Evolutionary conservation across 1,284 basidiomycete genomes (phyloP).

Genomic region (Filobasidium uniguttulatum): DNA sequence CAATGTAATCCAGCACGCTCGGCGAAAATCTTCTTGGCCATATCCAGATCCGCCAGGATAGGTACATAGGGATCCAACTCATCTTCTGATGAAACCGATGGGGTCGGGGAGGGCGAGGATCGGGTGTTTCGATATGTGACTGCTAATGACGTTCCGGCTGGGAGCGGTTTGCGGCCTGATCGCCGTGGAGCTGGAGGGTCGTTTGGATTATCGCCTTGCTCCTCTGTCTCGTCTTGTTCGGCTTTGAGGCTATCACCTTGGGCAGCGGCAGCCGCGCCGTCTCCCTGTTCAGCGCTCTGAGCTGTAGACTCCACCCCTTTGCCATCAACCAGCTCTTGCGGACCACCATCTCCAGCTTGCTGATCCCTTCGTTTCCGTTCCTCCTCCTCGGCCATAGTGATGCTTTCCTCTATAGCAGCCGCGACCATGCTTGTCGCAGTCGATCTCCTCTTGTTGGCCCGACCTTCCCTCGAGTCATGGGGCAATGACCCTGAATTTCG

Average conservation of each 20-base stretch:
- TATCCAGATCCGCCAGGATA: slow-evolving; percentile 10
- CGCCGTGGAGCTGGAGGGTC: slow-evolving; percentile 6
- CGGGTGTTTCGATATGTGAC: slow-evolving; percentile 10
- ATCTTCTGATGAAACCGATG: not conserved
- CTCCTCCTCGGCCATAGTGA: slow-evolving; percentile 5
- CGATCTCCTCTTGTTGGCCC: not conserved
- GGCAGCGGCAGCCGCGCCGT: not conserved
- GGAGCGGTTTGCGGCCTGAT: slow-evolving; percentile 5
- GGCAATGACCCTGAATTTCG: not conserved
- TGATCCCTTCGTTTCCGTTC: not conserved
- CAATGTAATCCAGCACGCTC: slow-evolving; percentile 7
- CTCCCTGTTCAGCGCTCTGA: not conserved
- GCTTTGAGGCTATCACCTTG: not conserved
- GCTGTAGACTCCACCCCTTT: not conserved
- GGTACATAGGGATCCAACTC: slow-evolving; percentile 1
- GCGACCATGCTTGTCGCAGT: slow-evolving; percentile 4
- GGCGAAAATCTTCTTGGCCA: slow-evolving; percentile 11
- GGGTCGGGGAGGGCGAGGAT: slow-evolving; percentile 9
- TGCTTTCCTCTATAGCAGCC: slow-evolving; percentile 7
- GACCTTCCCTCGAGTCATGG: not conserved
- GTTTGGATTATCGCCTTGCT: not conserved
- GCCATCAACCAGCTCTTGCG: not conserved
- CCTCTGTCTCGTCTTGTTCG: not conserved
- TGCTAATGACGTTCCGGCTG: slow-evolving; percentile 7
- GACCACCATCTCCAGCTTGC: not conserved